Evolutionary conservation across 495 filamentous ascomycete species (phyloP).

Genomic region (Aspergillus steynii): DNA sequence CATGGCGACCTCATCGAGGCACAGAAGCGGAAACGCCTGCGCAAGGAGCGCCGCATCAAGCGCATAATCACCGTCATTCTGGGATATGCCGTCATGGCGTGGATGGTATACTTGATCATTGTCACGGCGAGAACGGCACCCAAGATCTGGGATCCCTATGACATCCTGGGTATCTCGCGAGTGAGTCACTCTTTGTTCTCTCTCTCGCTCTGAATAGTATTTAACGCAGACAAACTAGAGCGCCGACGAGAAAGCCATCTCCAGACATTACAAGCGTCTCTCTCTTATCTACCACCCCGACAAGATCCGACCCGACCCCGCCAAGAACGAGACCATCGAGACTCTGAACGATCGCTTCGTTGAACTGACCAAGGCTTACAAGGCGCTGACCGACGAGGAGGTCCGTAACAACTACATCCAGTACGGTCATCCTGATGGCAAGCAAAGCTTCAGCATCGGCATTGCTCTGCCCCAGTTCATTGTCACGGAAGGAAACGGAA

Average conservation of each 20-base stretch:
- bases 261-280: slow-evolving; percentile 80
- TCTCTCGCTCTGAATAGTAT: not conserved
- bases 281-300: slow-evolving; percentile 90
- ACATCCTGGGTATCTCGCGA: slow-evolving; percentile 82
- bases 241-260: slow-evolving; percentile 85
- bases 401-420: slow-evolving; percentile 94
- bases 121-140: slow-evolving; percentile 69
- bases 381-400: slow-evolving; percentile 94
- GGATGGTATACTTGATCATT: slow-evolving; percentile 88
- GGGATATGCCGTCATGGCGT: slow-evolving; percentile 84
- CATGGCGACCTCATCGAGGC: slow-evolving; percentile 81
- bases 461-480: slow-evolving; percentile 95
- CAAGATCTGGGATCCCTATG: slow-evolving; percentile 95
- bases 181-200: slow-evolving; percentile 44
- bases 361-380: slow-evolving; percentile 95
- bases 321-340: slow-evolving; percentile 88
- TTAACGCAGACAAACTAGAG: slow-evolving; percentile 49
- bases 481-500: slow-evolving; percentile 87
- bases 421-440: slow-evolving; percentile 95
- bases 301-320: slow-evolving; percentile 77
- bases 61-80: slow-evolving; percentile 70
- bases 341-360: slow-evolving; percentile 84
- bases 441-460: slow-evolving; percentile 96
- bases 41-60: slow-evolving; percentile 87
- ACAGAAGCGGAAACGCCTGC: slow-evolving; percentile 83